These are phyloP conservation scores for Vitis hybrid DNA, from an alignment of 177 flowering plant species.

Conservation along the genomic window DNA sequence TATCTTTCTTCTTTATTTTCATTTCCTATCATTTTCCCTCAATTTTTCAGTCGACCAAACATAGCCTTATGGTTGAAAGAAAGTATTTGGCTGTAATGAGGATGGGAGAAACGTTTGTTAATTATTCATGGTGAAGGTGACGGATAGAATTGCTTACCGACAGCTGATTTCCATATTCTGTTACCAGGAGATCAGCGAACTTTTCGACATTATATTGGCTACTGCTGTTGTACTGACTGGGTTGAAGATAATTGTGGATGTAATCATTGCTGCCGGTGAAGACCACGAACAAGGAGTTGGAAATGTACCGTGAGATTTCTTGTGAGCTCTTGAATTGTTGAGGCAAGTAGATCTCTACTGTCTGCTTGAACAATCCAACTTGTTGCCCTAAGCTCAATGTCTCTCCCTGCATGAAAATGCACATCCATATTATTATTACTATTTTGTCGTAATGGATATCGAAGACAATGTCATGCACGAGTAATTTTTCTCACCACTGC, in stretches of 20 bases:
- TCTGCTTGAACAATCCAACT: not conserved
- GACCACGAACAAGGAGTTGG: not conserved
- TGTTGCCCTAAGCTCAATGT: not conserved
- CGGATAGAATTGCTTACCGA: not conserved
- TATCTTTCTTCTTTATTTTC: no score
- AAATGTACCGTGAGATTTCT: not conserved
- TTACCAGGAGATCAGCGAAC: not conserved
- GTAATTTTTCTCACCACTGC: not conserved
- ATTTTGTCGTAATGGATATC: no score
- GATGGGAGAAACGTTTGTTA: no score
- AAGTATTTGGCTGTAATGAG: no score
- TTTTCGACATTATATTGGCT: not conserved
- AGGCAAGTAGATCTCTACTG: not conserved
- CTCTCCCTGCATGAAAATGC: not conserved
- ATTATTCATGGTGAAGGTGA: no score
- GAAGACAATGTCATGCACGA: no score
- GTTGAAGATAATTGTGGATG: not conserved
- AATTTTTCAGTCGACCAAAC: no score
- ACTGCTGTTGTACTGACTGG: not conserved
- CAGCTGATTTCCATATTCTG: not conserved
- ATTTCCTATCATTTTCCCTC: no score
- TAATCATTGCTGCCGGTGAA: not conserved
- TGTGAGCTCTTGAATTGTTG: not conserved
- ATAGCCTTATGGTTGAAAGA: no score
- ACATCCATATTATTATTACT: not conserved